Conservation (phyloP, 306 rosid species). For the Gynostemma pentaphyllum region DNA sequence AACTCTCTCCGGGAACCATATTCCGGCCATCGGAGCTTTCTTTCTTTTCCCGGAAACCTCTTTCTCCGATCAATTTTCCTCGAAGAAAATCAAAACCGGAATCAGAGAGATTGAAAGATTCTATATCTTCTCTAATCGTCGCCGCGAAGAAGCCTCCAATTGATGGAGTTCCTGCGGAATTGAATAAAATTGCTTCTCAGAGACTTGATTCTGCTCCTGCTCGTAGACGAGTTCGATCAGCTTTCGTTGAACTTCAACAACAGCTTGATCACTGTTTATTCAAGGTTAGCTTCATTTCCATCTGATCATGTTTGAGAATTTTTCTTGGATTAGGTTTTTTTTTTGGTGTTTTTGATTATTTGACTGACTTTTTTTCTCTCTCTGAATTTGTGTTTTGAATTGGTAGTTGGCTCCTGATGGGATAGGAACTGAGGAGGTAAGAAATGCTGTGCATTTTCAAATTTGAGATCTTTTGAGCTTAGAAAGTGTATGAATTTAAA, state of each 20-base stretch:
- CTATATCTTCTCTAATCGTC: constrained; percentile 8
- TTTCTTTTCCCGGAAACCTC: constrained; percentile 12
- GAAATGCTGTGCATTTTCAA: constrained; percentile 12
- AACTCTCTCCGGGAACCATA: constrained; percentile 14
- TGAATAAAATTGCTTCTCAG: constrained; percentile 39
- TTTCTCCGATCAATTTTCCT: constrained; percentile 12
- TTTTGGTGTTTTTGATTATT: constrained; percentile 2
- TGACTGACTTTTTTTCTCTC: constrained; percentile 14
- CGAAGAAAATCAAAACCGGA: background rate
- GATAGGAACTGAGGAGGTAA: constrained; percentile 68
- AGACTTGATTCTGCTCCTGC: constrained; percentile 56
- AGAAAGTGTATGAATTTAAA: too few species aligned
- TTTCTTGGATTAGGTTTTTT: background rate
- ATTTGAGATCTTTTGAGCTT: background rate
- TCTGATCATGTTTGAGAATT: too few species aligned
- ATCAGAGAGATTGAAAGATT: background rate
- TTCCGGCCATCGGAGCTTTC: constrained; percentile 20
- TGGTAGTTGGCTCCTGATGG: constrained; percentile 72
- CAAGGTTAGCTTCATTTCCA: constrained; percentile 29
- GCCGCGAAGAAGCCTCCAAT: constrained; percentile 26
- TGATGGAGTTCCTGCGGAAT: constrained; percentile 40
- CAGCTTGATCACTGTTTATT: constrained; percentile 62
- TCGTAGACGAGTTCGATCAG: constrained; percentile 48
- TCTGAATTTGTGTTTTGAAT: constrained; percentile 11
- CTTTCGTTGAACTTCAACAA: constrained; percentile 41